A percentile compares a stretch with the other conserved stretches of the same genome.
phyloP scores from a whole-genome alignment of 2,329 filamentous ascomycete genomes.

The Fusarium albidum region DNA sequence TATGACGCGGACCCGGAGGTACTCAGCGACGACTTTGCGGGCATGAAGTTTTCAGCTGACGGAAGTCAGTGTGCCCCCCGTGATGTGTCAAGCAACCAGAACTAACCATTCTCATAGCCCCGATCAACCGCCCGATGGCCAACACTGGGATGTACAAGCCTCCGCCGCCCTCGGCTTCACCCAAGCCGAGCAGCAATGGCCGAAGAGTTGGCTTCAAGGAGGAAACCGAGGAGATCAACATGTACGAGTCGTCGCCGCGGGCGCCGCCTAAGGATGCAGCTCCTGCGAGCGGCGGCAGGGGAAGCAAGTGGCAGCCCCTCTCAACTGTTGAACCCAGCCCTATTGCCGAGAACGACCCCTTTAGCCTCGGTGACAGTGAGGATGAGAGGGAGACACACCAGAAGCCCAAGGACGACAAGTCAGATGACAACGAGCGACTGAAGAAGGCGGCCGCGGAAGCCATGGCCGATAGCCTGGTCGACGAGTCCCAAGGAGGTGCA shows the following conservation, averaged over 20 bases:
- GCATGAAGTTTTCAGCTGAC: slow-evolving; percentile 69
- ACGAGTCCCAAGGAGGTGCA: slow-evolving; percentile 45
- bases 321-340: slow-evolving; percentile 83
- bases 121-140: slow-evolving; percentile 67
- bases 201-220: slow-evolving; percentile 67
- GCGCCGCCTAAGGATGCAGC: slow-evolving; percentile 60
- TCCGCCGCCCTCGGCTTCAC: slow-evolving; percentile 60
- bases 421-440: slow-evolving; percentile 67
- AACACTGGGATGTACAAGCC: slow-evolving; percentile 86
- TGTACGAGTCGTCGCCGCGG: slow-evolving; percentile 73
- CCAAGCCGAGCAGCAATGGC: slow-evolving; percentile 55
- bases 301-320: slow-evolving; percentile 97
- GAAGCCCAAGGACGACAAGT: slow-evolving; percentile 63
- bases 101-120: slow-evolving; percentile 41
- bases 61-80: slow-evolving; percentile 59
- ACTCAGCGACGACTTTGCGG: slow-evolving; percentile 86
- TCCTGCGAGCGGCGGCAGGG: slow-evolving; percentile 63
- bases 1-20: slow-evolving; percentile 96
- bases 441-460: slow-evolving; percentile 72
- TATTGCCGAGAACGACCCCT: slow-evolving; percentile 91
- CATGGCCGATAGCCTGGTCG: slow-evolving; percentile 64
- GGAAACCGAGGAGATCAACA: slow-evolving; percentile 78
- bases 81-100: background rate
- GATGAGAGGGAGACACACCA: slow-evolving; percentile 77
- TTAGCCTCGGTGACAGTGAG: slow-evolving; percentile 94